Evolutionary conservation across 371 early-diverging fungal genomes (phyloP), one percentile per base, ranked within the genome.

Genomic region (Thermomucor indicae-seudaticae): DNA sequence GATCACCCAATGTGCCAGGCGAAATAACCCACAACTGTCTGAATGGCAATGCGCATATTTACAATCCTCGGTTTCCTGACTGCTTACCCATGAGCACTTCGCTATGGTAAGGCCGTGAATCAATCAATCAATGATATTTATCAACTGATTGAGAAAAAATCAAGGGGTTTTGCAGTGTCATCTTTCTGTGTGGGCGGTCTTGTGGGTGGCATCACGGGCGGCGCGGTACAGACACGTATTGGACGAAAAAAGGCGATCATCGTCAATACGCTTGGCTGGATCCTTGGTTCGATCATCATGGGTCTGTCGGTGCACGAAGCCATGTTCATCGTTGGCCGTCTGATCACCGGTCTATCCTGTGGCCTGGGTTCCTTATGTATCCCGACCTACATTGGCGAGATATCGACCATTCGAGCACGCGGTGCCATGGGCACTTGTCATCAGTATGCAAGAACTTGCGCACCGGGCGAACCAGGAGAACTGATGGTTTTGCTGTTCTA

Each of bases 371-470:
- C 89, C 32, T 82, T 83, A 22, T 79, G 79, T n/a, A 81, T 88
- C 2, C 87, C 94, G 0, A 78, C 83, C 1, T 95, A 93, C 53
- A 76, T 93, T 25, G 81, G 82, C 6, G 89, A 91, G 50, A 79
- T 92, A 34, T 65, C 91, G 6, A 88, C 92, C 0, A 72, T 78
- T 1, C 65, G 70, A 6, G 64, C 67, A 8, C 76, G 91, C 48
- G 93, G 91, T 8, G 67, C 76, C 5, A 63, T 87, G 53, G 76
- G 81, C 28, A 73, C 86, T 27, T 77, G 81, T 48, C 80, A 92
- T 60, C 91, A 91, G 72, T 61, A 56, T 29, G 39, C 12, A 11
- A 23, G 1, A 3, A 7, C 31, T 3, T 41, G n/a, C 22, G 29
- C 37, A 20, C 11, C 7, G 10, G 22, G 11, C 28, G 12, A 27